Conservation (phyloP, 2,329 filamentous ascomycete genomes). For the Aspergillus neotritici region DNA sequence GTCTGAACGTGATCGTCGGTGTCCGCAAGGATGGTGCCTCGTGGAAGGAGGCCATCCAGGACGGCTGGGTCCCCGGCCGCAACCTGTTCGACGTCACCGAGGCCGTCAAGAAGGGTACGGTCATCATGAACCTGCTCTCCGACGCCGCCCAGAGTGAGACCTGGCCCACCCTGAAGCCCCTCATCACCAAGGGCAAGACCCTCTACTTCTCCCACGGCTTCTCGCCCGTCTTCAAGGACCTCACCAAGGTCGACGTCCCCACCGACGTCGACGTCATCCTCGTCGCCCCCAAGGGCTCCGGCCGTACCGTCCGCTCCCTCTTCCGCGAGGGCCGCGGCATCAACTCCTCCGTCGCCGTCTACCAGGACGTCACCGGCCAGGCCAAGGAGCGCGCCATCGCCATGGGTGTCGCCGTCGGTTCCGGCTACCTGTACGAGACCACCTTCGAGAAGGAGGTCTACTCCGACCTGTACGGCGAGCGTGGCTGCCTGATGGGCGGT, state of each 20-base stretch:
- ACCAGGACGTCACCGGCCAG: slow-evolving; percentile 95
- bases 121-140: slow-evolving; percentile 98
- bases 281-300: slow-evolving; percentile 97
- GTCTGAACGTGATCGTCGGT: slow-evolving; percentile 97
- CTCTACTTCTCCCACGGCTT: slow-evolving; percentile 99
- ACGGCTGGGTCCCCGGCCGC: slow-evolving; percentile 97
- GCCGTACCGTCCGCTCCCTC: slow-evolving; percentile 94
- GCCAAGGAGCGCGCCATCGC: slow-evolving; percentile 97
- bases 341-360: slow-evolving; percentile 98
- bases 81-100: slow-evolving; percentile 98
- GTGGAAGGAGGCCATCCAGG: slow-evolving; percentile 94
- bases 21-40: slow-evolving; percentile 97
- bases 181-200: slow-evolving; percentile 98
- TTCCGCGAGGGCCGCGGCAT: slow-evolving; percentile 99
- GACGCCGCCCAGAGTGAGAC: slow-evolving; percentile 98
- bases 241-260: slow-evolving; percentile 97
- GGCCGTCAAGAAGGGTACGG: slow-evolving; percentile 86
- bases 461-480: slow-evolving; percentile 99
- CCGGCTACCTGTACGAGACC: slow-evolving; percentile 99
- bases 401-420: slow-evolving; percentile 93
- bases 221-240: slow-evolving; percentile 99
- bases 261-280: slow-evolving; percentile 97
- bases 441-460: slow-evolving; percentile 99
- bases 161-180: slow-evolving; percentile 96
- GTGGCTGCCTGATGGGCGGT: slow-evolving; percentile 98